Evolutionary conservation across 2,329 filamentous ascomycete species (phyloP).

Genomic region (Fusarium sulawesiense): DNA sequence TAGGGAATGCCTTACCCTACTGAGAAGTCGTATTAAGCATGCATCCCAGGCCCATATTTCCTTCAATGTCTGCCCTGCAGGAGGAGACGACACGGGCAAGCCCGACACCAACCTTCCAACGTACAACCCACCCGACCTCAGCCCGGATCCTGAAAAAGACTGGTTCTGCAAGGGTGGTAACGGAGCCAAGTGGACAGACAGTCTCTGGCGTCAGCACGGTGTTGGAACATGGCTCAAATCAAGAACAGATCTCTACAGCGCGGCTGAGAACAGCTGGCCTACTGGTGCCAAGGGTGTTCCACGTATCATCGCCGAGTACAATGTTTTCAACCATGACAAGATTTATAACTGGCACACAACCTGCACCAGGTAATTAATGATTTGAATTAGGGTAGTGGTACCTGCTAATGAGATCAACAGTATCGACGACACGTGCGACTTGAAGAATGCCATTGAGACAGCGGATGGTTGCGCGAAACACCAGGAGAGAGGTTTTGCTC

Average conservation of each 20-base stretch:
- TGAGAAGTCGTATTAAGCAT: neutral
- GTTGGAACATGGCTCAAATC: neutral
- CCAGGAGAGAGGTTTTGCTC: neutral
- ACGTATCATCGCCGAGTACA: conserved; percentile 1
- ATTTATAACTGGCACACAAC: neutral
- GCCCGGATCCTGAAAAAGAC: neutral
- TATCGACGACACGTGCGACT: neutral
- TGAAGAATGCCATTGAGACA: neutral
- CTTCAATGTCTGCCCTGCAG: neutral
- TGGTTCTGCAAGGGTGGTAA: conserved; percentile 1
- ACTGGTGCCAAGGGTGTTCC: neutral
- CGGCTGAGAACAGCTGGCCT: neutral
- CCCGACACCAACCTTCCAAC: neutral
- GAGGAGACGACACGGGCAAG: neutral
- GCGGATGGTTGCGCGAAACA: neutral
- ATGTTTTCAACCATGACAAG: neutral
- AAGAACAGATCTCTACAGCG: neutral
- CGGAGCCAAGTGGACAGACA: neutral
- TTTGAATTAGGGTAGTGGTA: too few relatives aligned
- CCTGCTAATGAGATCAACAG: neutral
- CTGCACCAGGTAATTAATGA: neutral
- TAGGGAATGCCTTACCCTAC: too few relatives aligned
- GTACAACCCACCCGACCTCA: neutral
- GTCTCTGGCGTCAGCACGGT: conserved; percentile 5
- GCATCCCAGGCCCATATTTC: neutral